Evolutionary conservation across 306 rosid genomes (phyloP).

Genomic region (Quercus agrifolia): DNA sequence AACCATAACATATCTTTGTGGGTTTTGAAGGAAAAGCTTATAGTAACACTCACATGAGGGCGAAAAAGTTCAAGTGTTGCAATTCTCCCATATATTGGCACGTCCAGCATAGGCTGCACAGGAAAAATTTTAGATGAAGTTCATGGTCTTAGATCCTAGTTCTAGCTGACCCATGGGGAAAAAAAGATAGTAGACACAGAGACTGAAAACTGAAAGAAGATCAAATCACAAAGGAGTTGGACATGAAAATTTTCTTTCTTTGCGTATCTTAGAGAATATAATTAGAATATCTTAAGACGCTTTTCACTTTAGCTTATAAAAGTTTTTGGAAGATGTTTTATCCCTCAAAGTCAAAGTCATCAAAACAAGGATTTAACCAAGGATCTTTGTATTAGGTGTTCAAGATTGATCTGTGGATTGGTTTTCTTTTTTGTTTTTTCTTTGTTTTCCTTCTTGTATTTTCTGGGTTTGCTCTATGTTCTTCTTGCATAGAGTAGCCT

Average conservation of each 20-base stretch:
- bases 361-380: background rate
- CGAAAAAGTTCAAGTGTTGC: constrained; percentile 96
- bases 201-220: background rate
- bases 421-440: too few species aligned
- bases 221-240: background rate
- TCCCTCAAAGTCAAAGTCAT: too few species aligned
- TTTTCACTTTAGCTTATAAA: background rate
- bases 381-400: background rate
- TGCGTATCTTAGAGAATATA: background rate
- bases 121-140: background rate
- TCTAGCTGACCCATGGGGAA: background rate
- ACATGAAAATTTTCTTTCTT: too few species aligned
- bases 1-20: background rate
- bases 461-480: too few species aligned
- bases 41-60: constrained; percentile 65
- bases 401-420: background rate
- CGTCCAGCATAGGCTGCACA: constrained; percentile 84
- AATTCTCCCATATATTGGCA: constrained; percentile 93
- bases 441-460: too few species aligned
- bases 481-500: too few species aligned
- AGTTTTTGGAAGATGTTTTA: background rate
- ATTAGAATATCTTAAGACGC: background rate
- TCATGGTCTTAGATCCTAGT: background rate
- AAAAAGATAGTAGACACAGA: background rate
- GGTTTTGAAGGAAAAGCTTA: background rate